Percentiles rank a stretch among this genome's conserved stretches.
phyloP scores from a whole-genome alignment of 768 basidiomycete species.

The Lentinula edodes region DNA sequence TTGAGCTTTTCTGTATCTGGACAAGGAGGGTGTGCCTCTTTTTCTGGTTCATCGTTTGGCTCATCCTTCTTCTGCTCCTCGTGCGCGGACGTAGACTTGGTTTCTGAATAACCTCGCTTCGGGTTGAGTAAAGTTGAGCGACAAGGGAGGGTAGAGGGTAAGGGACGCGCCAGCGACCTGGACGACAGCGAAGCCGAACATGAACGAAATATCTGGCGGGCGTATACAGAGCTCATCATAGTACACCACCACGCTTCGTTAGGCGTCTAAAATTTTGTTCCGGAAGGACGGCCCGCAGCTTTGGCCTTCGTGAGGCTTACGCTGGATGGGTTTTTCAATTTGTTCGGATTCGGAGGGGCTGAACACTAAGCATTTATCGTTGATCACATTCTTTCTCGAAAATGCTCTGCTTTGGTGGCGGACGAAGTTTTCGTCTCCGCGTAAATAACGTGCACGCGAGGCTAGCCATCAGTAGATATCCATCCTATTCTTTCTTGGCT shows the following conservation, averaged over 20 bases:
- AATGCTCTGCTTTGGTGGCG: background rate
- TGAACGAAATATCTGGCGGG: constrained; percentile 50
- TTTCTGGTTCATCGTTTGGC: constrained; percentile 19
- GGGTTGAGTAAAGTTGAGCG: constrained; percentile 19
- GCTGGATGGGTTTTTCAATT: background rate
- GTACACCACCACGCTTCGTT: background rate
- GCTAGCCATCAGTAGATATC: background rate
- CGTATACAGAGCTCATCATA: constrained; percentile 48
- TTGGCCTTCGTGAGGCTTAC: background rate
- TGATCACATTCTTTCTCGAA: background rate
- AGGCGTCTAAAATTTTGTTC: background rate
- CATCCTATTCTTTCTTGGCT: background rate
- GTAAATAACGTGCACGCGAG: constrained; percentile 8
- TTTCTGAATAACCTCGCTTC: constrained; percentile 55
- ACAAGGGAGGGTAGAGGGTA: constrained; percentile 18
- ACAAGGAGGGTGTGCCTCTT: constrained; percentile 20
- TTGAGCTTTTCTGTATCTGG: constrained; percentile 56
- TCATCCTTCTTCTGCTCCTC: constrained; percentile 15
- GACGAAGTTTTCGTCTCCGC: background rate
- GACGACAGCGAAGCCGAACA: constrained; percentile 54
- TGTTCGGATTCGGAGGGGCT: background rate
- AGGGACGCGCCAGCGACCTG: constrained; percentile 36
- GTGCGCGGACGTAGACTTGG: constrained; percentile 12
- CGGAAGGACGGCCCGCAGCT: background rate
- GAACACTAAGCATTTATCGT: background rate